Evolutionary conservation across 257 asterid species (phyloP), one percentile per base, ranked within the genome.

Genomic region (Henckelia pumila): DNA sequence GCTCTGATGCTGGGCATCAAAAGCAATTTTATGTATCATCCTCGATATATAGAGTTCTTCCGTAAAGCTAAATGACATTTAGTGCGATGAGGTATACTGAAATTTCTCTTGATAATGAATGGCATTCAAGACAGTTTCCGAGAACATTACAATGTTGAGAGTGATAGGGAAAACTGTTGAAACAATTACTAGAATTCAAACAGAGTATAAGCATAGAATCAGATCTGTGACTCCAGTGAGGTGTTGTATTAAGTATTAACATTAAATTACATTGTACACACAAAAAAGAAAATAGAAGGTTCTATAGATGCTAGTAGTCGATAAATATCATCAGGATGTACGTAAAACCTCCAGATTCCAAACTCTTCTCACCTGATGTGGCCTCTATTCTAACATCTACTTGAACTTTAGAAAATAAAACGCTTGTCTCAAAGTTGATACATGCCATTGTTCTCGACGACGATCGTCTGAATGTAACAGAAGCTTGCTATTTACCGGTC

Each of bases 261-360:
- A 66, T 55, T 16, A 62, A 65, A 71, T 73, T 56, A 67, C 83
- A 76, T 47, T 61, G 65, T 68, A 50, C 68, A 61, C 70, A 47
- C 17, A 40, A 40, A 47, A 44, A 47, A 47, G 0, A 17, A 47
- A 24, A 40, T 61, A 66, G 22, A 37, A 26, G 26, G 71, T 50
- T 70, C 57, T 64, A 28, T 8, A 32, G 64, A 63, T 56, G 52
- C 23, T 63, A 33, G 8, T 22, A 32, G 61, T 70, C 8, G 29
- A 65, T 33, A 56, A 28, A 70, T 29, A 57, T 52, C 67, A 24
- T 57, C 47, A 62, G 47, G 57, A 29, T 53, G 70, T 69, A 10
- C 49, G 29, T 49, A 40, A 26, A 17, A 47, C 59, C 44, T 52
- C 52, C 21, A 33, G 68, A 68, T 56, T 56, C 52, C 33, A 21